Evolutionary conservation across 345 rosid genomes (phyloP).

Genomic region (Ailanthus altissimus): DNA sequence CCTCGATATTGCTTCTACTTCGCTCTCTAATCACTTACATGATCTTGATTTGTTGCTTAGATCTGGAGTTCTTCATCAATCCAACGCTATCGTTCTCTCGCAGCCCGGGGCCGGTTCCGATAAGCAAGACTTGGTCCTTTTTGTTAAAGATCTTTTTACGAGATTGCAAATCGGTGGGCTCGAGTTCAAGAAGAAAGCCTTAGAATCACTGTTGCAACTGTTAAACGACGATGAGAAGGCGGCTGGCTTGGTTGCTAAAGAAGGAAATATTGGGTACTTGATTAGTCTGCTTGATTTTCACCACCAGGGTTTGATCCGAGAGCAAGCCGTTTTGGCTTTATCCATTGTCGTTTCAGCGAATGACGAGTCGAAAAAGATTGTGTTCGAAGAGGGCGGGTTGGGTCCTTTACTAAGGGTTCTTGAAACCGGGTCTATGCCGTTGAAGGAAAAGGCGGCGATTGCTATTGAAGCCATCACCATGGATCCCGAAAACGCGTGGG

Average conservation of each 20-base stretch:
- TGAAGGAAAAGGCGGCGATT: slow-evolving; percentile 64
- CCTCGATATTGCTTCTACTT: slow-evolving; percentile 72
- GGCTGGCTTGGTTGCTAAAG: slow-evolving; percentile 54
- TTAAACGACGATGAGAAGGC: slow-evolving; percentile 61
- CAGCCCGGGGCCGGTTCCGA: slow-evolving; percentile 57
- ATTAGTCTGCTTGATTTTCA: slow-evolving; percentile 61
- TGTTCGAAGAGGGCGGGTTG: slow-evolving; percentile 72
- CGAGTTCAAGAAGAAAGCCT: slow-evolving; percentile 73
- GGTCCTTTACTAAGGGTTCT: slow-evolving; percentile 68
- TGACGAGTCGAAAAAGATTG: slow-evolving; percentile 59
- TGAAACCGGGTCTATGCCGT: slow-evolving; percentile 58
- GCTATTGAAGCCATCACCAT: slow-evolving; percentile 72
- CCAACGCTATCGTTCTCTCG: slow-evolving; percentile 69
- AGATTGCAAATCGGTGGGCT: slow-evolving; percentile 76
- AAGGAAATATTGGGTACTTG: slow-evolving; percentile 69
- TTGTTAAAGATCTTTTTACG: slow-evolving; percentile 74
- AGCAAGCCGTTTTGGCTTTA: slow-evolving; percentile 60
- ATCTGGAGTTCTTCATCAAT: slow-evolving; percentile 76
- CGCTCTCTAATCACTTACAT: slow-evolving; percentile 57
- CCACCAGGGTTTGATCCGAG: slow-evolving; percentile 50
- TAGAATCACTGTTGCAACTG: slow-evolving; percentile 68
- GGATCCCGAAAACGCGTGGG: slow-evolving; percentile 74
- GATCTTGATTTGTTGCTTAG: slow-evolving; percentile 75
- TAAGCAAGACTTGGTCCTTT: slow-evolving; percentile 59
- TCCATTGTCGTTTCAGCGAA: slow-evolving; percentile 57